Percentiles rank a stretch among this genome's conserved stretches.
phyloP scores from a whole-genome alignment of 2,329 filamentous ascomycete species.

The Zarea fungicola region DNA sequence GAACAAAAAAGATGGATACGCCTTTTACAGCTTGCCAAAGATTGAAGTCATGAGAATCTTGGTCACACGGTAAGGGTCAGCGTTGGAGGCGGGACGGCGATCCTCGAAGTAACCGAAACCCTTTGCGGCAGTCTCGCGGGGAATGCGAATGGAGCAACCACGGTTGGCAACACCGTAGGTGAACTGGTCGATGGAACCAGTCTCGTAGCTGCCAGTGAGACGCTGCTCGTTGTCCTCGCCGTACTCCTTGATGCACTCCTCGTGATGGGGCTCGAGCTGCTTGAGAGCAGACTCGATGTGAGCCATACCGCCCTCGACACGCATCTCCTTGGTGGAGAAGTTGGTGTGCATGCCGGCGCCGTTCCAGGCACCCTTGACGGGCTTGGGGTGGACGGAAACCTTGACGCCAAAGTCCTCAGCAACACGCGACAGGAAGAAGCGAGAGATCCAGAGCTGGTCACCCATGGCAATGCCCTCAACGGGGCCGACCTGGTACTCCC shows the following conservation, averaged over 20 bases:
- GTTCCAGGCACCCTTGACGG: slow-evolving; percentile 90
- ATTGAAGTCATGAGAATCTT: slow-evolving; percentile 73
- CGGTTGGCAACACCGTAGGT: slow-evolving; percentile 93
- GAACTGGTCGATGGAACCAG: slow-evolving; percentile 89
- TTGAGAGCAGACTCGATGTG: slow-evolving; percentile 81
- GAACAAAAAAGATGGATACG: too few species aligned
- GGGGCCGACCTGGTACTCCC: slow-evolving; percentile 96
- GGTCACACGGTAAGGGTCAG: slow-evolving; percentile 77
- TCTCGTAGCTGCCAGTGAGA: slow-evolving; percentile 92
- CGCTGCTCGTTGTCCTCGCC: slow-evolving; percentile 94
- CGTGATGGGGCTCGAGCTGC: slow-evolving; percentile 73
- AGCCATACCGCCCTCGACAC: slow-evolving; percentile 90
- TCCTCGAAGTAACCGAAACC: slow-evolving; percentile 95
- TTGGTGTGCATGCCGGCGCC: slow-evolving; percentile 91
- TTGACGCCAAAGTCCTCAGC: slow-evolving; percentile 95
- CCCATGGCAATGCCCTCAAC: slow-evolving; percentile 86
- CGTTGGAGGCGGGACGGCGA: slow-evolving; percentile 76
- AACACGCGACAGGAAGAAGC: slow-evolving; percentile 81
- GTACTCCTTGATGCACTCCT: slow-evolving; percentile 87
- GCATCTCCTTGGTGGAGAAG: slow-evolving; percentile 87
- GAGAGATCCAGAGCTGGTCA: slow-evolving; percentile 87
- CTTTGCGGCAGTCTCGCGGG: slow-evolving; percentile 75
- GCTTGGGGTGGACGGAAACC: slow-evolving; percentile 94
- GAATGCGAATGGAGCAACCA: slow-evolving; percentile 89
- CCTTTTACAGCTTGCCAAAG: slow-evolving; percentile 34